Evolutionary conservation across 2,329 filamentous ascomycete genomes (phyloP), one percentile per base, ranked within the genome.

Genomic region (Drechslerella stenobrocha): DNA sequence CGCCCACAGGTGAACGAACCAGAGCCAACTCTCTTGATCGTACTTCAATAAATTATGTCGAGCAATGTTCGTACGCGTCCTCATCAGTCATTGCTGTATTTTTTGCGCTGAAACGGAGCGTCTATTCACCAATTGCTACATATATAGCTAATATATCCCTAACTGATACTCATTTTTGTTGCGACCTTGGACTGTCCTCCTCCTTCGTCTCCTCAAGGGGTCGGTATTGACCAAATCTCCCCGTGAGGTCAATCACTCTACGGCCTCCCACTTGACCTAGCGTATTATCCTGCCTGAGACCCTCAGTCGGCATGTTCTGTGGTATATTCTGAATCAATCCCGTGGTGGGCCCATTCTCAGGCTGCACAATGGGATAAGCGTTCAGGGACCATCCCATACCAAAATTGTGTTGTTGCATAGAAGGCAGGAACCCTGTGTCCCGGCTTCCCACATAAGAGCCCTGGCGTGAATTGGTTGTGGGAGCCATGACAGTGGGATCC

Each of bases 161-260:
- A n/a, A n/a, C n/a, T n/a, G n/a, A n/a, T n/a, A 18, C 4, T 42
- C 37, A 3, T 30, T 18, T 18, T 32, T 22, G 6, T 28, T 24
- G 1, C 15, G 8, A 8, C 26, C 22, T 1, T 28, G 2, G 28
- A 30, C 46, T 28, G 3, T 34, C 28, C 22, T 48, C 42, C 20
- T 57, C 42, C 23, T 57, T 48, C 13, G 11, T 42, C 11, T 57
- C 52, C 13, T 46, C 24, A 11, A 34, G 48, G 20, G 48, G n/a
- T 13, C 26, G 15, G 2, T 35, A 24, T 3, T 34, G 42, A 1
- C 52, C 52, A 9, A 57, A 28, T 2, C 52, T 42, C 5, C 52
- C 52, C 2, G 52, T 57, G 0, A 40, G 2, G 40, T 57, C 52
- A 3, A 42, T 24, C 3, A 48, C 6, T 9, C 7, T 42, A 42